These are phyloP conservation scores for Curvularia eragrostidis DNA, from an alignment of 2,329 filamentous ascomycete genomes.

Conservation along the genomic window DNA sequence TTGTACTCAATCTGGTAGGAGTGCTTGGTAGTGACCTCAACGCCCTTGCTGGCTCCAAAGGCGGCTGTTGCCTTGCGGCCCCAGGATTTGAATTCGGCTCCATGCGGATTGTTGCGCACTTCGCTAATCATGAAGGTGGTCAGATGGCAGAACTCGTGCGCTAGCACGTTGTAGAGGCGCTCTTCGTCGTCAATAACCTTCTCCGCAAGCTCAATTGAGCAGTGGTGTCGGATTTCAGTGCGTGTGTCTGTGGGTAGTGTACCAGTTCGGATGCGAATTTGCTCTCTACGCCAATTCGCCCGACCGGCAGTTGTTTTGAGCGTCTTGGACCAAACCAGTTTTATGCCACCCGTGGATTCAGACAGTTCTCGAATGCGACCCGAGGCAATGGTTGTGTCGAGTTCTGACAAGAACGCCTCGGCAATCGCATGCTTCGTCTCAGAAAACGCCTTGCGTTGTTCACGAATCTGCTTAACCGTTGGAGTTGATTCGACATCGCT, in stretches of 20 bases:
- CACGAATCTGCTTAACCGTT: conserved; percentile 32
- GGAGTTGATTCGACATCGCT: conserved; percentile 9
- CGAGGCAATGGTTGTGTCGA: conserved; percentile 70
- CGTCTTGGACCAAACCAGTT: conserved; percentile 76
- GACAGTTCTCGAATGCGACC: conserved; percentile 67
- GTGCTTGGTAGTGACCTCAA: conserved; percentile 89
- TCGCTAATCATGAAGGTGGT: conserved; percentile 88
- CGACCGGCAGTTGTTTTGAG: conserved; percentile 78
- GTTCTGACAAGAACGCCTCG: conserved; percentile 67
- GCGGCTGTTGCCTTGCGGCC: conserved; percentile 58
- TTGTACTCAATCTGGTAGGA: conserved; percentile 90
- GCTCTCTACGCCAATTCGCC: conserved; percentile 59
- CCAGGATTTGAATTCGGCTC: conserved; percentile 82
- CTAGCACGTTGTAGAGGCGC: conserved; percentile 85
- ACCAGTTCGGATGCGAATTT: conserved; percentile 45
- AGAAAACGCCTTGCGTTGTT: conserved; percentile 64
- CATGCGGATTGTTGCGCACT: conserved; percentile 78
- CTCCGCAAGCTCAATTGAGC: conserved; percentile 84
- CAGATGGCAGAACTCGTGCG: conserved; percentile 95
- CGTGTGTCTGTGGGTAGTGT: conserved; percentile 31
- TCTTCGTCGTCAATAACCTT: conserved; percentile 81
- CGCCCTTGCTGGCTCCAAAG: conserved; percentile 64
- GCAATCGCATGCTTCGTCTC: conserved; percentile 68
- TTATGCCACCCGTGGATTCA: conserved; percentile 70
- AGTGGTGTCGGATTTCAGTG: conserved; percentile 62